Conservation (phyloP, 2,329 filamentous ascomycete species). For the Cryphonectria radicalis region DNA sequence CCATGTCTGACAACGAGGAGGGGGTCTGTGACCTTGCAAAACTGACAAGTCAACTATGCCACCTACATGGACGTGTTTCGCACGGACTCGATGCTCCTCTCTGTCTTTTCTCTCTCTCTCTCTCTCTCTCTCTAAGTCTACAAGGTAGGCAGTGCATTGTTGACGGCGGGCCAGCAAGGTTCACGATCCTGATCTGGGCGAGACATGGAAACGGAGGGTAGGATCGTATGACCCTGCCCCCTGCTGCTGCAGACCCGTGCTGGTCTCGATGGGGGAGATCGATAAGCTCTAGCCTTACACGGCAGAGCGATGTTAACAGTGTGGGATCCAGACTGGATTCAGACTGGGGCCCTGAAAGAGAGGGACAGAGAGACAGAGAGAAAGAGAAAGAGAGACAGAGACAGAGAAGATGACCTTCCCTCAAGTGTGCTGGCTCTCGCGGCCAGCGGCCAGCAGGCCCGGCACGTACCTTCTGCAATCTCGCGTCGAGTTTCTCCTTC, state of each 20-base stretch:
- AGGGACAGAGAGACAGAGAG: neutral
- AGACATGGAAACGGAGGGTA: neutral
- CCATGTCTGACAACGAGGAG: neutral
- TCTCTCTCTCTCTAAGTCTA: neutral
- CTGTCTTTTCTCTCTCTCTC: neutral
- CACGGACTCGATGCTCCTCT: neutral
- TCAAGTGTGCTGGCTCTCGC: neutral
- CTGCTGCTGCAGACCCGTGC: neutral
- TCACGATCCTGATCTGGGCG: slow-evolving; percentile 4
- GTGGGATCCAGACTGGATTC: neutral
- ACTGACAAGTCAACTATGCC: neutral
- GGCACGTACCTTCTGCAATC: slow-evolving; percentile 1
- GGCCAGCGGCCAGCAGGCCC: neutral
- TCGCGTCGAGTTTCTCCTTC: neutral
- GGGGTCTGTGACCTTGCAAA: neutral
- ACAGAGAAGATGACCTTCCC: neutral
- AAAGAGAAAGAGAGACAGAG: neutral
- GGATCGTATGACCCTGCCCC: neutral
- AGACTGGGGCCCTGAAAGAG: neutral
- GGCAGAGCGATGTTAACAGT: neutral
- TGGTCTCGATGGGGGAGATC: neutral
- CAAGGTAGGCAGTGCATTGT: neutral
- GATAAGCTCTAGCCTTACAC: neutral
- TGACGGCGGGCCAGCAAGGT: neutral
- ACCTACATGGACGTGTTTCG: neutral